Base-by-base conservation (phyloP, 495 filamentous ascomycete genomes). In the Physcia stellaris region DNA sequence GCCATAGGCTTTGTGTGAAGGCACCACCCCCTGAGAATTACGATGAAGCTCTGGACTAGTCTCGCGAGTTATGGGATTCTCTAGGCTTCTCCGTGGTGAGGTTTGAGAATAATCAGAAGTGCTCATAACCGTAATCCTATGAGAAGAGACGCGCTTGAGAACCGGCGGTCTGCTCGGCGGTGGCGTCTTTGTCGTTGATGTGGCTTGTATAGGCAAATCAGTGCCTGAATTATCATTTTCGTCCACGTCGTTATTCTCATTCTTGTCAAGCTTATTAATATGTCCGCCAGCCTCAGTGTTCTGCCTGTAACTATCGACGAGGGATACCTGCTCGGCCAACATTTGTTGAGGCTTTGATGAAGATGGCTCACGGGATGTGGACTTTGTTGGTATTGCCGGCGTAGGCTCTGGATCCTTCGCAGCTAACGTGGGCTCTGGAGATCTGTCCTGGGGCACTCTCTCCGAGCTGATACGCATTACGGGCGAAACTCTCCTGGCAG, bases 21-120 rank as follows among this genome's bases (percentile, higher is more conserved):
- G 40, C 17, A 37, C 45, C 17, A 39, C 29, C 12, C 34, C 35
- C 4, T 41, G 37, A 12, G 9, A 10, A 34, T 38, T 16, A 28
- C 26, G 4, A 38, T 28, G 13, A 35, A 32, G 0, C n/a, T 36
- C 15, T 16, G 47, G 47, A 33, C 43, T 50, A 4, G 30, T 11
- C 31, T 46, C 32, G 18, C 36, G 47, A 12, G 39, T 24, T 2
- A 20, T 17, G 11, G 41, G 29, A 11, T 19, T 36, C n/a, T 42
- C 38, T 2, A 21, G 33, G 21, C 27, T 17, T 40, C 35, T 50
- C 6, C 24, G 27, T 15, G 41, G 37, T 10, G 49, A 42, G 34
- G 46, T 52, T 24, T 34, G 32, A 9, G 46, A 46, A 41, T 52
- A 43, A 4, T 42, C 42, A 11, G 49, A 49, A 31, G 49, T 40